Base-by-base conservation (phyloP, 345 rosid species). In the Euclidium syriacum region DNA sequence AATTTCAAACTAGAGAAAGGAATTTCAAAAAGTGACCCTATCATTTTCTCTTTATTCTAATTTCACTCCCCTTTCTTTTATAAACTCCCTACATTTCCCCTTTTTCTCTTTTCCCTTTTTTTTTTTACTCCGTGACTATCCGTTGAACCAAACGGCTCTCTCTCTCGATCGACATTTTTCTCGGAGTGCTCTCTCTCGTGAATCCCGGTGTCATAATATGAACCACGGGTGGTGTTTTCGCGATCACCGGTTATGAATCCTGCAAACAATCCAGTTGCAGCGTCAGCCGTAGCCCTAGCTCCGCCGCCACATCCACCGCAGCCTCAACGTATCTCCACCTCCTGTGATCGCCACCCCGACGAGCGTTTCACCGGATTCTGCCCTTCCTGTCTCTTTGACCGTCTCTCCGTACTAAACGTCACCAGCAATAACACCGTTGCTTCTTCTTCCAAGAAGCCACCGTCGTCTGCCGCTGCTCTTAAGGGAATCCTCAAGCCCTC, bases 331-430 rank as follows among this genome's bases (percentile, higher is more conserved):
- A 86, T 77, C n/a, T 80, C 91, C 15, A 84, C 95, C 24, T 94
- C 96, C 35, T 95, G 99, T 48, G 85, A 77, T 52, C 83, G 88
- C 27, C 99, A 90, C 62, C 97, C 97, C 0, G 87, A 88, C 4
- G 96, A 87, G 77, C 77, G 79, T 8, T 95, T 86, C 84, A 87
- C 95, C 14, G 89, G 95, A 41, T 95, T 95, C 55, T 95, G 97
- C 71, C 97, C 99, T 46, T 80, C 84, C 71, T 95, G 97, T 75
- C 97, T 95, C 80, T 95, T 85, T 79, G 92, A 95, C 41, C 99
- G 99, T 30, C 97, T 95, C 55, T 76, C 91, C 54, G 77, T 77
- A 29, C 75, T 95, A 72, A 88, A 71, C 49, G 43, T 62, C 58
- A 67, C 79, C 42, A 41, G 78, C 11, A 26, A 72, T 0, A 55